A percentile compares a stretch with the other conserved stretches of the same genome.
phyloP scores from a whole-genome alignment of 2,329 filamentous ascomycete species.

The Trichoderma hamatum region DNA sequence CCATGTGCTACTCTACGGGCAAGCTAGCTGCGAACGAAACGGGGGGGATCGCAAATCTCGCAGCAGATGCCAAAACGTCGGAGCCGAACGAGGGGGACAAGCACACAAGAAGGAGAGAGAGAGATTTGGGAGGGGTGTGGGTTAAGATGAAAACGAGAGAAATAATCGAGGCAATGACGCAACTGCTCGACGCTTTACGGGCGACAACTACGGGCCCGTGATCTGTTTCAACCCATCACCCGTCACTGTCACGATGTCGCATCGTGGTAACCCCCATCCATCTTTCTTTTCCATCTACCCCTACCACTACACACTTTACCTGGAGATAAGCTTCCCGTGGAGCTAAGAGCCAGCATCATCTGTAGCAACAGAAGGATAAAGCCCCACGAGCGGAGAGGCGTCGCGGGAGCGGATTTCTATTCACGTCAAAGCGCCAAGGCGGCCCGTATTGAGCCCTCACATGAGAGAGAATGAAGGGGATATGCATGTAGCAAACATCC shows the following conservation, averaged over 20 bases:
- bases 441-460: conserved; percentile 18
- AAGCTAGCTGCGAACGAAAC: neutral
- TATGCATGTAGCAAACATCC: neutral
- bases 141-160: neutral
- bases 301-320: neutral
- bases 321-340: conserved; percentile 24
- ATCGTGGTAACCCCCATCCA: conserved; percentile 17
- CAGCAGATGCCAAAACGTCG: conserved; percentile 10
- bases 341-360: conserved; percentile 19
- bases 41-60: conserved; percentile 3
- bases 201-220: conserved; percentile 14
- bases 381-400: conserved; percentile 9
- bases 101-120: neutral
- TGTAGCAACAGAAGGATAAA: neutral
- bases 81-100: neutral
- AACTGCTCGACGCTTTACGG: neutral
- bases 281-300: neutral
- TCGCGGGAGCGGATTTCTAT: neutral
- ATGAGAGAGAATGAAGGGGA: neutral
- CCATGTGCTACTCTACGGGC: neutral
- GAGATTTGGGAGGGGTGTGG: neutral
- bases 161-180: conserved; percentile 21
- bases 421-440: conserved; percentile 17
- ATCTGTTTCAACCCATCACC: conserved; percentile 20
- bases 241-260: conserved; percentile 28